A percentile compares a stretch with the other conserved stretches of the same genome.
phyloP scores from a whole-genome alignment of 495 filamentous ascomycete species.

The Xylaria acuta region DNA sequence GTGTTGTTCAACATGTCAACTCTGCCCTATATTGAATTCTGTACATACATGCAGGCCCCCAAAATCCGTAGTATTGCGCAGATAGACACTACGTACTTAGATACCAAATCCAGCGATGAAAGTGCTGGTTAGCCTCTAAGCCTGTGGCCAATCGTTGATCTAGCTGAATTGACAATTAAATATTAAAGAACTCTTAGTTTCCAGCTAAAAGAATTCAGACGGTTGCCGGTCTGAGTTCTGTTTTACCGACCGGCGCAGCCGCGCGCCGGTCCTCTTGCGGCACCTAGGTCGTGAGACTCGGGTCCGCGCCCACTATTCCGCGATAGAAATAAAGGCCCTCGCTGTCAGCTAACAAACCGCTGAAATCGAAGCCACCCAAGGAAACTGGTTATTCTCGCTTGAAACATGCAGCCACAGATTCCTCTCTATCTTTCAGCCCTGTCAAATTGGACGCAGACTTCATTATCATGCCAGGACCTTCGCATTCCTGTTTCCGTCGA shows the following conservation, averaged over 20 bases:
- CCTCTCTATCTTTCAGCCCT: not conserved
- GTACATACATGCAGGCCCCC: not conserved
- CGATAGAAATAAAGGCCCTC: slow-evolving; percentile 1
- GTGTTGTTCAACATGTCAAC: not conserved
- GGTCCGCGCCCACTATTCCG: not conserved
- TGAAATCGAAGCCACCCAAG: too few species aligned
- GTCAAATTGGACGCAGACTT: not conserved
- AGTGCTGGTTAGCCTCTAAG: too few species aligned
- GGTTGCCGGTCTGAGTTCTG: not conserved
- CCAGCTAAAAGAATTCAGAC: not conserved
- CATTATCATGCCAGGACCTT: slow-evolving; percentile 8
- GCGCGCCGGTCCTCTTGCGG: not conserved
- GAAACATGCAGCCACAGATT: slow-evolving; percentile 6
- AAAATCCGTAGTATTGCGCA: not conserved
- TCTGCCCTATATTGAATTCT: not conserved
- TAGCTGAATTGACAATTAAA: not conserved
- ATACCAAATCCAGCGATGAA: too few species aligned
- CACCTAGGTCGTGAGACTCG: not conserved
- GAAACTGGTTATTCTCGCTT: too few species aligned
- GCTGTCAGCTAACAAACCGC: not conserved
- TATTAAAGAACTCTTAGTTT: not conserved
- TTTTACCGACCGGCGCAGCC: not conserved
- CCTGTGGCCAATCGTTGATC: not conserved
- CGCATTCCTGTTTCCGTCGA: slow-evolving; percentile 12
- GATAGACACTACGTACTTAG: too few species aligned